Percentiles rank a stretch among this genome's conserved stretches.
These are phyloP conservation scores for Sphenostylis stenocarpa DNA, from an alignment of 306 rosid genomes.

Conservation along the genomic window DNA sequence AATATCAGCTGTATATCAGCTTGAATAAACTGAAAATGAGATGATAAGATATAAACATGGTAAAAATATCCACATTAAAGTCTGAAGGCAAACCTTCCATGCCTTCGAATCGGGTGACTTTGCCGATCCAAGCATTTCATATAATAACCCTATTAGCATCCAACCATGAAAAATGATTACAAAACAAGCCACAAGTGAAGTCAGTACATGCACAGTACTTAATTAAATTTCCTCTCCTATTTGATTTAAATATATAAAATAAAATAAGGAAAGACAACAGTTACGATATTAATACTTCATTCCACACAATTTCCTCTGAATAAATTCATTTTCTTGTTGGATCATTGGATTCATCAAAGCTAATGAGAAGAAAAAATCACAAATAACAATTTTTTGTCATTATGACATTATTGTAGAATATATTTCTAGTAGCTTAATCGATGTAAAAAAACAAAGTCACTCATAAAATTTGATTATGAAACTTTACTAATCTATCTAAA, in stretches of 20 bases:
- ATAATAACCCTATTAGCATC: slow-evolving; percentile 54
- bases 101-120: slow-evolving; percentile 73
- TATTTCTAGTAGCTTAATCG: too few species aligned
- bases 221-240: neutral
- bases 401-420: too few species aligned
- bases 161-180: slow-evolving; percentile 11
- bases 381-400: neutral
- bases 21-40: neutral
- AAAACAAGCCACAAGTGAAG: neutral
- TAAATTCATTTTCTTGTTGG: neutral
- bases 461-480: too few species aligned
- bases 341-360: neutral
- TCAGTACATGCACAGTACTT: neutral
- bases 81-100: slow-evolving; percentile 76
- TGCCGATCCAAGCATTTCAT: slow-evolving; percentile 89
- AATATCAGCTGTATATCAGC: neutral
- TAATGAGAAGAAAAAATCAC: neutral
- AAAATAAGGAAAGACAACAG: neutral
- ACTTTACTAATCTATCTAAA: too few species aligned
- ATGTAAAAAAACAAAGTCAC: too few species aligned
- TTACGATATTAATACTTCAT: neutral
- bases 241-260: neutral
- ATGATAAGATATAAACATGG: slow-evolving; percentile 13
- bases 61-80: neutral
- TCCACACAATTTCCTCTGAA: neutral